Evolutionary conservation across 1,284 basidiomycete species (phyloP).

Genomic region (Rhodotorula sp.): DNA sequence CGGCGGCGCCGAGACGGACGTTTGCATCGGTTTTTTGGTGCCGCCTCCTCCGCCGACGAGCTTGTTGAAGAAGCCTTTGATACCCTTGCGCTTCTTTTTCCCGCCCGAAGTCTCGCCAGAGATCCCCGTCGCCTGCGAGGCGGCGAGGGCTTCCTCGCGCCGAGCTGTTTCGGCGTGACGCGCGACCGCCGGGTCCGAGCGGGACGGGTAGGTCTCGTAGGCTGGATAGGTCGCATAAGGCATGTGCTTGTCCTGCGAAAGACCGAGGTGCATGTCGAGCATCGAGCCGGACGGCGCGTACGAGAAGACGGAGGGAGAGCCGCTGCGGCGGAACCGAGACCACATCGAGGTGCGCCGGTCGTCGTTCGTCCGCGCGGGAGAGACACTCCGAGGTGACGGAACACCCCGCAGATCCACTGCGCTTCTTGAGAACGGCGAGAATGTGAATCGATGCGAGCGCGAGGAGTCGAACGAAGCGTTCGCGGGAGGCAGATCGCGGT

Average conservation of each 20-base stretch:
- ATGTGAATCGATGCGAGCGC: slow-evolving; percentile 9
- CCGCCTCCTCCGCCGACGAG: slow-evolving; percentile 29
- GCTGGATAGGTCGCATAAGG: slow-evolving; percentile 14
- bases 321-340: slow-evolving; percentile 40
- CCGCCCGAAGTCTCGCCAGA: background rate
- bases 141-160: background rate
- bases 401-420: slow-evolving; percentile 30
- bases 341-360: slow-evolving; percentile 30
- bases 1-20: slow-evolving; percentile 8
- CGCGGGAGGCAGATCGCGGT: slow-evolving; percentile 5
- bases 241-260: slow-evolving; percentile 43
- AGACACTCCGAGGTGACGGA: slow-evolving; percentile 33
- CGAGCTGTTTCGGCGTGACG: slow-evolving; percentile 17
- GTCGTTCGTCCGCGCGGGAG: slow-evolving; percentile 27
- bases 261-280: slow-evolving; percentile 52
- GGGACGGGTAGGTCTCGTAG: slow-evolving; percentile 33
- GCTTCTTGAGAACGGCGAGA: slow-evolving; percentile 36
- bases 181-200: slow-evolving; percentile 35
- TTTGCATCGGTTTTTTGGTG: background rate
- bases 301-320: slow-evolving; percentile 44
- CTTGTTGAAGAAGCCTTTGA: slow-evolving; percentile 44
- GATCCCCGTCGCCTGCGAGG: background rate
- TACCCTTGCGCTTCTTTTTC: slow-evolving; percentile 42
- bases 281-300: slow-evolving; percentile 50
- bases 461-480: slow-evolving; percentile 41